Base-by-base conservation (phyloP, 2,329 filamentous ascomycete genomes). In the Pseudogymnoascus sp. region DNA sequence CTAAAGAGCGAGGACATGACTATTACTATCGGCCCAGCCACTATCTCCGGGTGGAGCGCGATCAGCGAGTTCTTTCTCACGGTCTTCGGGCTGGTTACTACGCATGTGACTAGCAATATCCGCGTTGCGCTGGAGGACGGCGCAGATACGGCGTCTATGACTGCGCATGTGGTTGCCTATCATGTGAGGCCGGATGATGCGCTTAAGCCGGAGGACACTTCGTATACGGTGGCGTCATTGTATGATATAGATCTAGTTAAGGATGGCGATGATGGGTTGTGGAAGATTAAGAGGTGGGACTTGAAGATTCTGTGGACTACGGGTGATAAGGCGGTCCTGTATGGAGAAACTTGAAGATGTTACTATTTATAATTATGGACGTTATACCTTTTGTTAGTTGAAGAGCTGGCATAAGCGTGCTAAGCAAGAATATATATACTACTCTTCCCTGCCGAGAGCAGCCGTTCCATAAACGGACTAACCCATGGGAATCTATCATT, bases 241-340 rank as follows among this genome's bases (percentile, higher is more conserved):
- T 77, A 76, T 63, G 69, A 41, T 16, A 22, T 73, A 11, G 72
- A 75, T 61, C 33, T 75, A 16, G 67, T 73, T 4, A 70, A 65
- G 64, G 71, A 73, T 67, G 66, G 67, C 16, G 12, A 10, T 16
- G 70, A 70, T 31, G 71, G 69, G 8, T 24, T 73, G 62, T 77
- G 75, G 75, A 76, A 73, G 69, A 71, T 73, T 16, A 71, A 70
- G 68, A 66, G 68, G 16, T 74, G 66, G 66, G 67, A 63, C 24
- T 59, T 74, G 40, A 67, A 75, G 43, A 33, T 70, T 61, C 66
- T 70, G 10, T 77, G 75, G 75, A 67, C 40, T 12, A 61, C 72
- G 46, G 73, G 72, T 2, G 72, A 74, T 68, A 50, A n/a, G 28
- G 60, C 60, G 12, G 14, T 65, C 10, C 7, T 53, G 2, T 4